These are phyloP conservation scores for Puccinia polysora DNA, from an alignment of 1,284 basidiomycete genomes.

Conservation along the genomic window DNA sequence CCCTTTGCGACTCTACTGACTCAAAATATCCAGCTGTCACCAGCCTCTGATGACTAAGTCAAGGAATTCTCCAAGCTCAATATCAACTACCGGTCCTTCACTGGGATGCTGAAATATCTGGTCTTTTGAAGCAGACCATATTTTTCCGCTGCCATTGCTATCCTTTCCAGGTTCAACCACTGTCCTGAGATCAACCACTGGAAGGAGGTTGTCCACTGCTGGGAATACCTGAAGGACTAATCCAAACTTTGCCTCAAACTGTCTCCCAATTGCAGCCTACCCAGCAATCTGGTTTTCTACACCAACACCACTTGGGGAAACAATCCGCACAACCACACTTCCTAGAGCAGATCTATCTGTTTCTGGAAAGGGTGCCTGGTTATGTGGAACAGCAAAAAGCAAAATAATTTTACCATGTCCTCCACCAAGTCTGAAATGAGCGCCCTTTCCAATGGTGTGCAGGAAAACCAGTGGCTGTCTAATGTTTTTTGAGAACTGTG, in stretches of 20 bases:
- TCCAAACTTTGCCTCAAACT: neutral
- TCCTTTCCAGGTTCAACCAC: neutral
- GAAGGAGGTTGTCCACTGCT: neutral
- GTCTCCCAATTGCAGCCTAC: neutral
- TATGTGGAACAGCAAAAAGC: neutral
- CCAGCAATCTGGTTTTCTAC: neutral
- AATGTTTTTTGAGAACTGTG: no score
- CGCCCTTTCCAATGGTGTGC: no score
- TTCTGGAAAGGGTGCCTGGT: neutral
- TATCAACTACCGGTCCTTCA: neutral
- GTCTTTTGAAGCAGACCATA: neutral
- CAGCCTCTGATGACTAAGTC: neutral
- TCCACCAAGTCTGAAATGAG: no score
- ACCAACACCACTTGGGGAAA: neutral
- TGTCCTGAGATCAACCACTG: neutral
- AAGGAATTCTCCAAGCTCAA: neutral
- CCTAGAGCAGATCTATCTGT: neutral
- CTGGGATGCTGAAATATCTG: neutral
- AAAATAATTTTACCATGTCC: no score
- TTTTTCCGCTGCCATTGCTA: neutral
- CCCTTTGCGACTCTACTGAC: neutral
- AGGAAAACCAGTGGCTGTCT: no score
- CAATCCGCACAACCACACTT: neutral
- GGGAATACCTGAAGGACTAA: neutral
- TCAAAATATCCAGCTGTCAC: neutral